Conservation (phyloP, 2,329 filamentous ascomycete species). For the Pseudogymnoascus sp. region DNA sequence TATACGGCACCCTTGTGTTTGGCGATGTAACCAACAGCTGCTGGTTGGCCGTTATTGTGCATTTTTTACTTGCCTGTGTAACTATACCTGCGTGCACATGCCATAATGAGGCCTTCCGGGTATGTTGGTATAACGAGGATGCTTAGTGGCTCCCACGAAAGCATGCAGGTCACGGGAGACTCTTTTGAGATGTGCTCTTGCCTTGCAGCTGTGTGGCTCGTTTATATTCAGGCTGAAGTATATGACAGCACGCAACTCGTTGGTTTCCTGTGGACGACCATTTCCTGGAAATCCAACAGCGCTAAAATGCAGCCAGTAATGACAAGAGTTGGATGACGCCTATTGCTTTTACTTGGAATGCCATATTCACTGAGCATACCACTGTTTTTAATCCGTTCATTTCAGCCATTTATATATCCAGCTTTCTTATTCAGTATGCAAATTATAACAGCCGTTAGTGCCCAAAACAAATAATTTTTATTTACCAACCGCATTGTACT, state of each 20-base stretch:
- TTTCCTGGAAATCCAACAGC: background rate
- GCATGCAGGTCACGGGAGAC: background rate
- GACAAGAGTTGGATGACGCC: background rate
- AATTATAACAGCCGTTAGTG: background rate
- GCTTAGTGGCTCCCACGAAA: constrained; percentile 1
- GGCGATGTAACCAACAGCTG: background rate
- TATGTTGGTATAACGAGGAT: background rate
- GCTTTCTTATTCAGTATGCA: background rate
- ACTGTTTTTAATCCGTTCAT: background rate
- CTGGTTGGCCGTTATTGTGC: background rate
- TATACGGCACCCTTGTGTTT: background rate
- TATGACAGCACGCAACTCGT: background rate
- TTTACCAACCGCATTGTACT: background rate
- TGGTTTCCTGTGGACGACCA: background rate
- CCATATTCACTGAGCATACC: background rate
- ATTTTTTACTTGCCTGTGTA: background rate
- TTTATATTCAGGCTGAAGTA: background rate
- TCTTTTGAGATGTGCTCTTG: background rate
- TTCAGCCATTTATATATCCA: background rate
- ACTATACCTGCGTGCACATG: background rate
- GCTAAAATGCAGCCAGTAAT: background rate
- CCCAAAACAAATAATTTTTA: background rate
- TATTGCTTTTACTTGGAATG: background rate
- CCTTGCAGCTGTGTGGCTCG: background rate
- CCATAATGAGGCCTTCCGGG: background rate